Conservation (phyloP, 305 asterid species). For the Fraxinus baroniana region DNA sequence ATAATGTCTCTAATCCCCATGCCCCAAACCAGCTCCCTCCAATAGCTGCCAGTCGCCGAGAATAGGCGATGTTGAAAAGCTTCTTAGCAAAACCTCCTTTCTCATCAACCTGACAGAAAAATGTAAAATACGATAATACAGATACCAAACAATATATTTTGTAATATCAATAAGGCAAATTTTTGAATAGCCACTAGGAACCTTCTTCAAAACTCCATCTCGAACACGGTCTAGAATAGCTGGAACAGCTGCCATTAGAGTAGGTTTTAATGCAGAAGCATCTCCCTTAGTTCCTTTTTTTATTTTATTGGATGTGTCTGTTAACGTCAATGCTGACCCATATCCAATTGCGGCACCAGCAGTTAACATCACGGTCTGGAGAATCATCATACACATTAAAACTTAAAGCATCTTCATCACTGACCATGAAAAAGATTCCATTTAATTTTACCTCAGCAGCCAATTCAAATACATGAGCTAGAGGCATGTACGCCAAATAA, state of each 20-base stretch:
- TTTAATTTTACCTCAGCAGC: slow-evolving; percentile 76
- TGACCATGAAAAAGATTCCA: slow-evolving; percentile 14
- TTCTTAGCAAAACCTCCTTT: slow-evolving; percentile 73
- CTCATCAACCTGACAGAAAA: slow-evolving; percentile 65
- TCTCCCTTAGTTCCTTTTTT: slow-evolving; percentile 91
- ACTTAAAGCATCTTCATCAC: slow-evolving; percentile 19
- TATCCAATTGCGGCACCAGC: slow-evolving; percentile 80
- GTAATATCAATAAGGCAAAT: slow-evolving; percentile 12
- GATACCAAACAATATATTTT: slow-evolving; percentile 5
- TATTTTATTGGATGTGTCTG: slow-evolving; percentile 84
- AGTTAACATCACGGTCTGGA: slow-evolving; percentile 74
- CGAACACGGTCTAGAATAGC: slow-evolving; percentile 88
- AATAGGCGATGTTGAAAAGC: slow-evolving; percentile 66
- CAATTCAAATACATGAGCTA: slow-evolving; percentile 87
- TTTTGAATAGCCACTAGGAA: slow-evolving; percentile 17
- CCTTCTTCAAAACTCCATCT: slow-evolving; percentile 90
- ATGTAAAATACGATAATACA: not conserved
- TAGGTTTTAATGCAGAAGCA: slow-evolving; percentile 69
- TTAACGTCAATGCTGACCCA: slow-evolving; percentile 78
- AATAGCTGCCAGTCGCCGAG: slow-evolving; percentile 63
- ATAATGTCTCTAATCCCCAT: slow-evolving; percentile 62
- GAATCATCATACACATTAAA: slow-evolving; percentile 29
- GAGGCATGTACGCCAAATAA: slow-evolving; percentile 84
- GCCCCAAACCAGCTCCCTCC: slow-evolving; percentile 94
- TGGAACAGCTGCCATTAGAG: slow-evolving; percentile 83